These are phyloP conservation scores for Pelargonium nanum DNA, from an alignment of 345 rosid genomes.

Conservation along the genomic window DNA sequence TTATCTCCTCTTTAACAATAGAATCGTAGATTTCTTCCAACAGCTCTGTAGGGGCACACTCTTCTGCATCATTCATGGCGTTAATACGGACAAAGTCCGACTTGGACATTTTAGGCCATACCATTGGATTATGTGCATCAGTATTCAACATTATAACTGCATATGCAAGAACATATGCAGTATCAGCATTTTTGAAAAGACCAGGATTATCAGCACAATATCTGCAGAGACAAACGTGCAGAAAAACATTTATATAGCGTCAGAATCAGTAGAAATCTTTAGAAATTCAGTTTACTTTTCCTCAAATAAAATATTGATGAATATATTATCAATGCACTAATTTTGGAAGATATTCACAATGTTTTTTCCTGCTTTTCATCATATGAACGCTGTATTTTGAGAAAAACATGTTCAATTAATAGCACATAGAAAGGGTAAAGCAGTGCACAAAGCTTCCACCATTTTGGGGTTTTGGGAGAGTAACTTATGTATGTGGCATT, in stretches of 20 bases:
- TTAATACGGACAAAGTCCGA: slow-evolving; percentile 82
- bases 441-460: no score
- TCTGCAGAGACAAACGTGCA: slow-evolving; percentile 27
- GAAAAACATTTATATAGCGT: not conserved
- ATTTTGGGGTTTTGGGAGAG: no score
- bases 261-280: not conserved
- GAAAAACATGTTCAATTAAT: not conserved
- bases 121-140: slow-evolving; percentile 94
- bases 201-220: slow-evolving; percentile 94
- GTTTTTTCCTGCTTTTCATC: not conserved
- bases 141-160: slow-evolving; percentile 96
- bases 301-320: not conserved
- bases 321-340: not conserved
- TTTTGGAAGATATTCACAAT: not conserved
- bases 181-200: slow-evolving; percentile 93
- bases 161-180: slow-evolving; percentile 99
- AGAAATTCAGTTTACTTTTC: not conserved
- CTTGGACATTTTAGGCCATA: slow-evolving; percentile 97
- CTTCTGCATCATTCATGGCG: slow-evolving; percentile 67
- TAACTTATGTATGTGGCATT: no score
- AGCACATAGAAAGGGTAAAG: no score
- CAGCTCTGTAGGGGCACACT: slow-evolving; percentile 71
- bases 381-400: not conserved
- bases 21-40: slow-evolving; percentile 92
- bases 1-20: slow-evolving; percentile 89